Evolutionary conservation across 805 yeast species (phyloP).

Genomic region (Metschnikowia vanudenii): DNA sequence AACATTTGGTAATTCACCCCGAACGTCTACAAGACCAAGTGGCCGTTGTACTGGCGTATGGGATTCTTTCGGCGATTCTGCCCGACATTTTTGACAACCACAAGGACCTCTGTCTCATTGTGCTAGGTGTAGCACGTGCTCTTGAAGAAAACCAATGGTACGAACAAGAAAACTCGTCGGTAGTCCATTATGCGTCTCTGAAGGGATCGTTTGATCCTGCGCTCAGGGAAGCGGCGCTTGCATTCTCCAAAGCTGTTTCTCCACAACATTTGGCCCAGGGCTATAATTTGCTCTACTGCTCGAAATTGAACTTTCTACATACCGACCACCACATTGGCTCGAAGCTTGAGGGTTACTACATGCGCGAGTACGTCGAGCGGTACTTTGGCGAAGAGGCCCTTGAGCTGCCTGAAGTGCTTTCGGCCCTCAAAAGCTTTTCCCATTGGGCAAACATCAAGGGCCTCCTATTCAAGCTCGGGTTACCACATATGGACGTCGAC

Average conservation of each 20-base stretch:
- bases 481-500: conserved; percentile 36
- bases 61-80: conserved; percentile 36
- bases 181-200: conserved; percentile 35
- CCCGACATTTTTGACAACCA: conserved; percentile 31
- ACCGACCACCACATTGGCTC: conserved; percentile 56
- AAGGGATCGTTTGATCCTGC: conserved; percentile 30
- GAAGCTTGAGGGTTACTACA: conserved; percentile 45
- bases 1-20: conserved; percentile 43
- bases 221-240: conserved; percentile 20
- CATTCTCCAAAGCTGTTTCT: conserved; percentile 25
- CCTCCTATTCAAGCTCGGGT: conserved; percentile 41
- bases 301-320: conserved; percentile 52
- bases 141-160: conserved; percentile 51
- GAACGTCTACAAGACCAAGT: conserved; percentile 29
- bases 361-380: conserved; percentile 37
- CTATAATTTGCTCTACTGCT: conserved; percentile 40
- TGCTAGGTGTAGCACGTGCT: conserved; percentile 50
- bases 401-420: conserved; percentile 41
- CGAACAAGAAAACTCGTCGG: conserved; percentile 44
- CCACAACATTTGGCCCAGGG: conserved; percentile 43
- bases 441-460: conserved; percentile 58
- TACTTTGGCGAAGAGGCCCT: conserved; percentile 43
- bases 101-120: conserved; percentile 45
- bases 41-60: conserved; percentile 44
- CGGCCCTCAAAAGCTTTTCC: conserved; percentile 49